A percentile compares a stretch with the other conserved stretches of the same genome.
Evolutionary conservation across 345 rosid genomes (phyloP).

Genomic region (Salix suchowensis): DNA sequence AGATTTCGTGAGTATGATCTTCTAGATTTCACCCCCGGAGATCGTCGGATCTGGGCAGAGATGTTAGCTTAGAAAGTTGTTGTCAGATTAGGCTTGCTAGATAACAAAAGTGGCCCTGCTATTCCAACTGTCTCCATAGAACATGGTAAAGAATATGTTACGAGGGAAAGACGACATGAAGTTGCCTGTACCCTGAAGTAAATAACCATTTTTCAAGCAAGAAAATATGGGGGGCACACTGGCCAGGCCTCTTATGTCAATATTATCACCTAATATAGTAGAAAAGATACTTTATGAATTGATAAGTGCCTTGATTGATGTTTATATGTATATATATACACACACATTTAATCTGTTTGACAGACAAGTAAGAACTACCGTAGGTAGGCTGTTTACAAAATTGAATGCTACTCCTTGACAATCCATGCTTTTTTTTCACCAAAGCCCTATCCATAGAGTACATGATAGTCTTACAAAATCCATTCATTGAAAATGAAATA

Average conservation of each 20-base stretch:
- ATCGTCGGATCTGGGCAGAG: neutral
- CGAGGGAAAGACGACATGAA: neutral
- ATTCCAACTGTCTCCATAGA: neutral
- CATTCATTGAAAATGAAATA: no score
- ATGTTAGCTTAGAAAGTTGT: neutral
- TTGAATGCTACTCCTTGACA: neutral
- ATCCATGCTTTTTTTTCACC: neutral
- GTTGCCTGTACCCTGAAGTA: neutral
- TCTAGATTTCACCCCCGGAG: no score
- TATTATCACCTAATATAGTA: slow-evolving; percentile 11
- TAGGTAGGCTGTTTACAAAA: neutral
- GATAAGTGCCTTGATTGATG: slow-evolving; percentile 18
- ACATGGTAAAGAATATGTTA: neutral
- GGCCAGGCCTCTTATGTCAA: slow-evolving; percentile 17
- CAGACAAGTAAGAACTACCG: neutral
- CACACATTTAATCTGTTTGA: neutral
- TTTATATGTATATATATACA: neutral
- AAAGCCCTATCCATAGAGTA: no score
- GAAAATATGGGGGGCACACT: neutral
- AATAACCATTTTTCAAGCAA: no score
- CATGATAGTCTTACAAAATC: no score
- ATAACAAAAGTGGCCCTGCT: neutral
- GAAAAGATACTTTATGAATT: neutral
- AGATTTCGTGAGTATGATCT: no score
- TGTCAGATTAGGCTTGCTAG: neutral